Conservation (phyloP, 2,329 filamentous ascomycete genomes). For the Macrophomina tecta region DNA sequence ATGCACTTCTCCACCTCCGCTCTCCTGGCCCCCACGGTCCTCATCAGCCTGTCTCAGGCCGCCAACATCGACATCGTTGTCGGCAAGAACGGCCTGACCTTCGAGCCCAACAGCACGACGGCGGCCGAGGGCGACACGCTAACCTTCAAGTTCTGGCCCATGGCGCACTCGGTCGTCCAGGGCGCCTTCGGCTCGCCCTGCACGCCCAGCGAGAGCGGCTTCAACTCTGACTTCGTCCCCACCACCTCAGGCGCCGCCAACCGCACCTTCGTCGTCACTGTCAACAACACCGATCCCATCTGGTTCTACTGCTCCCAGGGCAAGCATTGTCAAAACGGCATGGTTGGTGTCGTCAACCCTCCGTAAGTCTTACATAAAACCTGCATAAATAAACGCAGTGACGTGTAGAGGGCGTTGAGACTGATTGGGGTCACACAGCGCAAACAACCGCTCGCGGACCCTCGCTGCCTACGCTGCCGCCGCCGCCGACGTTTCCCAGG, state of each 20-base stretch:
- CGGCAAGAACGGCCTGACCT: slow-evolving; percentile 39
- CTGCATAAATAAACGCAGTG: too few relatives aligned
- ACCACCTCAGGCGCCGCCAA: slow-evolving; percentile 35
- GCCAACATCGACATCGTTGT: slow-evolving; percentile 43
- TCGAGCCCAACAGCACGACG: slow-evolving; percentile 43
- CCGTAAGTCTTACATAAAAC: slow-evolving; percentile 36
- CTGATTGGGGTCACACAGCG: slow-evolving; percentile 5
- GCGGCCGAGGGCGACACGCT: slow-evolving; percentile 46
- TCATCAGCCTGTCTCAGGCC: slow-evolving; percentile 43
- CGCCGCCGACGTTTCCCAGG: slow-evolving; percentile 32
- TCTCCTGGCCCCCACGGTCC: slow-evolving; percentile 1
- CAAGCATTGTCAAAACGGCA: slow-evolving; percentile 46
- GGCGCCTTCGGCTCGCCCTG: slow-evolving; percentile 44
- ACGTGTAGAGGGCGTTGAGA: too few relatives aligned
- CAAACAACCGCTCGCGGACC: slow-evolving; percentile 32
- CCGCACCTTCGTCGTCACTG: slow-evolving; percentile 41
- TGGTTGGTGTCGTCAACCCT: slow-evolving; percentile 49
- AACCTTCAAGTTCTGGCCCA: slow-evolving; percentile 47
- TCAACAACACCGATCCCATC: slow-evolving; percentile 46
- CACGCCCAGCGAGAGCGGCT: slow-evolving; percentile 40
- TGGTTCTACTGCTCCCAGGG: slow-evolving; percentile 51
- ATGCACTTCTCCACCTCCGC: slow-evolving; percentile 25
- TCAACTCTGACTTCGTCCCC: slow-evolving; percentile 47
- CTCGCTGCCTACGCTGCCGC: slow-evolving; percentile 35
- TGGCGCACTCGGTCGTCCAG: slow-evolving; percentile 48